phyloP scores from a whole-genome alignment of 768 basidiomycete genomes.

The Lentinula raphanica region DNA sequence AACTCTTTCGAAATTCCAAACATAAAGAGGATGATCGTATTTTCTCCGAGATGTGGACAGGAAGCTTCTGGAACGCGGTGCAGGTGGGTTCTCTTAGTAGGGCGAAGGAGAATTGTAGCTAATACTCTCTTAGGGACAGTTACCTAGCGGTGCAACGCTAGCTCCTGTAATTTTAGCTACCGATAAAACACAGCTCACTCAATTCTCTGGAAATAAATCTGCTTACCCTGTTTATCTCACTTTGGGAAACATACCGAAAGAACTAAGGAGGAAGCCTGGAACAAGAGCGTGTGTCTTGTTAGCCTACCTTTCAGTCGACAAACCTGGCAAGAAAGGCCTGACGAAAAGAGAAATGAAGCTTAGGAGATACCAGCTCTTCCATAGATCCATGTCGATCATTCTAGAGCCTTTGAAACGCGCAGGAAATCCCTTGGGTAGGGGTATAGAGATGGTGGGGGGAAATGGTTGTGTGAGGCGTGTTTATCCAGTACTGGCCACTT shows the following conservation, averaged over 20 bases:
- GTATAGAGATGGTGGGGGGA: neutral
- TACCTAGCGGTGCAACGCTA: neutral
- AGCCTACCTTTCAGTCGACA: neutral
- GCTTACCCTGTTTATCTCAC: neutral
- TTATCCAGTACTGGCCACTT: too few relatives aligned
- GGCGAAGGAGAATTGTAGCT: too few relatives aligned
- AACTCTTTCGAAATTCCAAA: too few relatives aligned
- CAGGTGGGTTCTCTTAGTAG: too few relatives aligned
- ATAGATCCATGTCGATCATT: neutral
- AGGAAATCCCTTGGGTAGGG: neutral
- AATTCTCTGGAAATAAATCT: neutral
- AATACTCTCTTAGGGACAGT: too few relatives aligned
- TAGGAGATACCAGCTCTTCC: too few relatives aligned
- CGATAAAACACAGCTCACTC: neutral
- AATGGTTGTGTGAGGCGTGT: neutral
- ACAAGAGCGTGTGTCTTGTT: neutral
- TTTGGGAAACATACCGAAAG: neutral
- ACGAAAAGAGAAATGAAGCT: too few relatives aligned
- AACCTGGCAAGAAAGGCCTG: neutral
- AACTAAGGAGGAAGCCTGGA: neutral
- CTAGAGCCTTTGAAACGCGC: too few relatives aligned
- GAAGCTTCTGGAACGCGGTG: too few relatives aligned
- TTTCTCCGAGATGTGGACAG: too few relatives aligned
- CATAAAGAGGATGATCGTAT: too few relatives aligned
- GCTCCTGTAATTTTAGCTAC: neutral